phyloP scores from a whole-genome alignment of 805 yeast genomes.

The Candida rishiriensis region DNA sequence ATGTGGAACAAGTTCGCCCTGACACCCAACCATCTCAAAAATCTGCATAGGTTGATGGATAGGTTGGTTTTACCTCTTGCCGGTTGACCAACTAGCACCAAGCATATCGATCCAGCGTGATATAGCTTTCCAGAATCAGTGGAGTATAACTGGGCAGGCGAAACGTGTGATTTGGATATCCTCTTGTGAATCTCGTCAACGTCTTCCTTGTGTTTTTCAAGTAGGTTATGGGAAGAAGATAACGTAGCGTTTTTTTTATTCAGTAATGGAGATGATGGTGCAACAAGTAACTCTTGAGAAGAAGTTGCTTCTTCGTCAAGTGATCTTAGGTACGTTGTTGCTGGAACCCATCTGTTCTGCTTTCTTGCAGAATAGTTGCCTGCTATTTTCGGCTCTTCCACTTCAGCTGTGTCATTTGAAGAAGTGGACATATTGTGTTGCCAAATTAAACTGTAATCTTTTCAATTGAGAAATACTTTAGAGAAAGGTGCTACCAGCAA shows the following conservation, averaged over 20 bases:
- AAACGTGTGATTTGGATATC: constrained; percentile 57
- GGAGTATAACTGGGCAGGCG: constrained; percentile 90
- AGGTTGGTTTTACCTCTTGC: constrained; percentile 95
- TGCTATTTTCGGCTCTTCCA: constrained; percentile 39
- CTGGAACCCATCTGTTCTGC: constrained; percentile 44
- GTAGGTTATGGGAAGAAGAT: constrained; percentile 3
- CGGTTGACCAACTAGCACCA: constrained; percentile 87
- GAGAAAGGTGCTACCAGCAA: no score
- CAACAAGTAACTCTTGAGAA: constrained; percentile 8
- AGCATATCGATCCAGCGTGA: constrained; percentile 92
- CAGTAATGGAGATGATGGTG: constrained; percentile 14
- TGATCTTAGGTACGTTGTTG: constrained; percentile 3
- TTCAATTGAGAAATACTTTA: no score
- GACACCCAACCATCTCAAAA: constrained; percentile 94
- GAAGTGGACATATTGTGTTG: background rate
- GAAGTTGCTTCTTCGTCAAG: constrained; percentile 7
- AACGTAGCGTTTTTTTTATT: background rate
- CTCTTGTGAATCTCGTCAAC: constrained; percentile 66
- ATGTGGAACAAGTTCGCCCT: constrained; percentile 87
- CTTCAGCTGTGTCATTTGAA: constrained; percentile 19
- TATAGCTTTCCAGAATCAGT: constrained; percentile 89
- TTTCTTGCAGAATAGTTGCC: constrained; percentile 57
- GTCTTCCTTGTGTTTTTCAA: constrained; percentile 11
- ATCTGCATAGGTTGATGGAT: constrained; percentile 86
- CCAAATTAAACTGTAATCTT: no score